Evolutionary conservation across 164 flowering plant genomes (phyloP).

Genomic region (Umbilicus rupestris): DNA sequence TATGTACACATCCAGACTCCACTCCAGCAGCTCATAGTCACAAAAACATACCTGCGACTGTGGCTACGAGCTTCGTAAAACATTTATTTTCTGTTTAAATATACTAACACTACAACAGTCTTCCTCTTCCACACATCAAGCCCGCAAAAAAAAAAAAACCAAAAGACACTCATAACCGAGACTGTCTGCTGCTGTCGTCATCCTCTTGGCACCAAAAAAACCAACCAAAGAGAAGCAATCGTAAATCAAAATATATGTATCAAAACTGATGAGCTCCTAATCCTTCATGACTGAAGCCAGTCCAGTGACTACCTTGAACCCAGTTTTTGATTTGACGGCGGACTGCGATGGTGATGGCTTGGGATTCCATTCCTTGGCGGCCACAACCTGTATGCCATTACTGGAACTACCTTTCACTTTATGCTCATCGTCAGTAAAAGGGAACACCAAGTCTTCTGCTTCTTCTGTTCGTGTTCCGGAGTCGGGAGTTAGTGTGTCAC

Average conservation of each 20-base stretch:
- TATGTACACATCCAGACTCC: no score
- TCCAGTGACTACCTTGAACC: slow-evolving; percentile 4
- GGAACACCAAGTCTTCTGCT: neutral
- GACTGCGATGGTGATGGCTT: neutral
- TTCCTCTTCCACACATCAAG: neutral
- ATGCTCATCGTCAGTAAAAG: neutral
- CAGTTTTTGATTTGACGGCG: neutral
- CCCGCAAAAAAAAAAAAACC: neutral
- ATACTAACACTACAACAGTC: neutral
- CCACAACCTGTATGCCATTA: neutral
- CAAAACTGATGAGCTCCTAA: neutral
- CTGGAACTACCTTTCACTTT: neutral
- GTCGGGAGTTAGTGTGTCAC: neutral
- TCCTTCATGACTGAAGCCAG: slow-evolving; percentile 4
- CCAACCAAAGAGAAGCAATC: neutral
- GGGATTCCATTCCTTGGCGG: neutral
- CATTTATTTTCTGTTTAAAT: neutral
- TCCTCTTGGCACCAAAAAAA: slow-evolving; percentile 5
- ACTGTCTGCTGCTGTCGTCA: neutral
- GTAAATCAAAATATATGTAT: neutral
- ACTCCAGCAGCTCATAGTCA: no score
- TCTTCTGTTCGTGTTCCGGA: neutral
- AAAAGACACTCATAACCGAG: neutral
- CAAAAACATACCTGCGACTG: neutral
- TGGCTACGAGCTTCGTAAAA: no score